A percentile compares a stretch with the other conserved stretches of the same genome.
phyloP scores from a whole-genome alignment of 768 basidiomycete species.

The Pleurotus giganteus region DNA sequence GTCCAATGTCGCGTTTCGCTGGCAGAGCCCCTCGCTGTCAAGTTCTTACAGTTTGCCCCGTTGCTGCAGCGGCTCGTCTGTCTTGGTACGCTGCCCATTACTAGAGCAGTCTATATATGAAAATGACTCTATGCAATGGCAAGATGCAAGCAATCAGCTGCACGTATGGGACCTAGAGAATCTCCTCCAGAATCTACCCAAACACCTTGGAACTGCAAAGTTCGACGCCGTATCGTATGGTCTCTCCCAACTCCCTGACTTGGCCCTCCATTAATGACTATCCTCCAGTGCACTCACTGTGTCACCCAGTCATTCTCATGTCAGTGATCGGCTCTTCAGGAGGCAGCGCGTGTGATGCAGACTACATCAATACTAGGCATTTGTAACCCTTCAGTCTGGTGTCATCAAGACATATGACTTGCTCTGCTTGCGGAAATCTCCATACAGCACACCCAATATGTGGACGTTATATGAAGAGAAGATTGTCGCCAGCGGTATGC shows the following conservation, averaged over 20 bases:
- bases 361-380: conserved; percentile 44
- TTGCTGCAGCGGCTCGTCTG: conserved; percentile 55
- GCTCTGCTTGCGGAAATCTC: conserved; percentile 62
- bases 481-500: conserved; percentile 38
- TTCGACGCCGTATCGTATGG: conserved; percentile 49
- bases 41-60: conserved; percentile 61
- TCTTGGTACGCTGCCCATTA: conserved; percentile 45
- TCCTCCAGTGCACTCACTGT: conserved; percentile 52
- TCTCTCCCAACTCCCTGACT: not conserved
- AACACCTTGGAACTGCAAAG: conserved; percentile 43
- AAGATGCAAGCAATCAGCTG: conserved; percentile 54
- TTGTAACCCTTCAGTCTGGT: conserved; percentile 46
- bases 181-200: conserved; percentile 43
- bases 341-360: too few species aligned
- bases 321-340: conserved; percentile 28
- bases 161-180: conserved; percentile 60
- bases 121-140: conserved; percentile 1
- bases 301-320: conserved; percentile 73
- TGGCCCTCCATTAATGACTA: not conserved
- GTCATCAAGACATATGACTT: conserved; percentile 77
- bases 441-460: conserved; percentile 68
- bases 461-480: conserved; percentile 74
- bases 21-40: conserved; percentile 44
- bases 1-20: conserved; percentile 52
- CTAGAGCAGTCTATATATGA: not conserved